These are phyloP conservation scores for Dryadomyces quercus-mongolicae DNA, from an alignment of 2,329 filamentous ascomycete species.

Conservation along the genomic window DNA sequence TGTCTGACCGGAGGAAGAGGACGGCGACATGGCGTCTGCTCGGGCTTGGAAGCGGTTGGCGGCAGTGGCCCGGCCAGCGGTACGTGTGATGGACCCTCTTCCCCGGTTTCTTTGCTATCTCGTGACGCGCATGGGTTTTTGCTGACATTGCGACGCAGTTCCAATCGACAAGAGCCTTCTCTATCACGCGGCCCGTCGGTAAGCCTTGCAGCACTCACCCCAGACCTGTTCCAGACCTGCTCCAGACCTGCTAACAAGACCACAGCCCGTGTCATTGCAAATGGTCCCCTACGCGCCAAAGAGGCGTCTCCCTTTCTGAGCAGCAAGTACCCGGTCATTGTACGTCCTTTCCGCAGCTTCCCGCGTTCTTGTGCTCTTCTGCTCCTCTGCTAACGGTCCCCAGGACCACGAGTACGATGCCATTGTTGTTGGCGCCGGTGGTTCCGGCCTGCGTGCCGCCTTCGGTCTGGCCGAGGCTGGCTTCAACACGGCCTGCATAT, in stretches of 20 bases:
- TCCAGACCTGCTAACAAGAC: background rate
- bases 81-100: conserved; percentile 7
- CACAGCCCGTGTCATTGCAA: conserved; percentile 73
- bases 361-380: background rate
- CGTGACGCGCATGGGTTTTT: background rate
- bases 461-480: conserved; percentile 80
- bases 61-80: conserved; percentile 10
- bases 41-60: conserved; percentile 12
- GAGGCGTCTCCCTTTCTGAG: conserved; percentile 80
- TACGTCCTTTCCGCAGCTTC: conserved; percentile 30
- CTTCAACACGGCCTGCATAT: conserved; percentile 82
- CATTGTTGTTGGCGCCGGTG: conserved; percentile 79
- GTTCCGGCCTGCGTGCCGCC: conserved; percentile 68
- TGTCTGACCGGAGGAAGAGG: background rate
- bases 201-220: conserved; percentile 21
- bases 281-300: conserved; percentile 78
- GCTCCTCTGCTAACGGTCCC: background rate
- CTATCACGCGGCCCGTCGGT: conserved; percentile 72
- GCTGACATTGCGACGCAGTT: background rate
- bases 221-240: background rate
- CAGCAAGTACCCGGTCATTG: conserved; percentile 88
- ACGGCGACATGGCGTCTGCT: conserved; percentile 8
- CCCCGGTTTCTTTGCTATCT: background rate
- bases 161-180: conserved; percentile 55
- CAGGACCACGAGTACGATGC: conserved; percentile 98